Conservation (phyloP, 352 stramenopile genomes). For the Phytophthora multivora region DNA sequence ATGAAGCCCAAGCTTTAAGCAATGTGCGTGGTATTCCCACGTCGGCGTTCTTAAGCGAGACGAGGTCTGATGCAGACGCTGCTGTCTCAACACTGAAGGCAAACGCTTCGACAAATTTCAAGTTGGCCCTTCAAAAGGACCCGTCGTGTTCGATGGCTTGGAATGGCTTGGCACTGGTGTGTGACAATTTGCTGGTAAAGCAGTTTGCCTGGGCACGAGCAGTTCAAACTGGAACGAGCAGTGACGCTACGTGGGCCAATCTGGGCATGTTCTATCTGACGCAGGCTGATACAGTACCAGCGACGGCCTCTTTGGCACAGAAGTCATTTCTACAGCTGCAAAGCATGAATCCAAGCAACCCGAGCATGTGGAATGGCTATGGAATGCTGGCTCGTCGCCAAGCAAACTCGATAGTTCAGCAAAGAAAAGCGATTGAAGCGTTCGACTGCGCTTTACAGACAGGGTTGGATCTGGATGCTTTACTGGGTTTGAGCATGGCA, state of each 20-base stretch:
- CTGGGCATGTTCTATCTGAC: slow-evolving; percentile 83
- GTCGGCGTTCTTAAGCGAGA: slow-evolving; percentile 44
- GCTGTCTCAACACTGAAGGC: slow-evolving; percentile 34
- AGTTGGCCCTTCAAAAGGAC: slow-evolving; percentile 49
- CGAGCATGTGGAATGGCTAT: slow-evolving; percentile 89
- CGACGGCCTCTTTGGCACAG: slow-evolving; percentile 54
- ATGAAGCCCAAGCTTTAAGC: slow-evolving; percentile 63
- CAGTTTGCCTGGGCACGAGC: slow-evolving; percentile 81
- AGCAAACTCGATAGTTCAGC: slow-evolving; percentile 35
- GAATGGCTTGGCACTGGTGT: slow-evolving; percentile 79
- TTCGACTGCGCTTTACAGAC: slow-evolving; percentile 83
- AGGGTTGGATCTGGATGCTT: slow-evolving; percentile 72
- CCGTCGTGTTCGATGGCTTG: slow-evolving; percentile 62
- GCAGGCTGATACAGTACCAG: slow-evolving; percentile 36
- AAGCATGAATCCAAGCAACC: slow-evolving; percentile 80
- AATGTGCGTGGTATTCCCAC: slow-evolving; percentile 38
- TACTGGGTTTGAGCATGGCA: slow-evolving; percentile 61
- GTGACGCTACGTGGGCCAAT: slow-evolving; percentile 82
- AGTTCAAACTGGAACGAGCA: slow-evolving; percentile 57
- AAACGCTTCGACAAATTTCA: slow-evolving; percentile 47
- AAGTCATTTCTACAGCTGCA: slow-evolving; percentile 85
- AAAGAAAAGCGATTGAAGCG: slow-evolving; percentile 62
- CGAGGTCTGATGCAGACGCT: slow-evolving; percentile 2
- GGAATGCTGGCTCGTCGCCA: slow-evolving; percentile 71
- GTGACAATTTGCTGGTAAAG: slow-evolving; percentile 69